Base-by-base conservation (phyloP, 441 rosid species). In the Pelargonium cotyledonis region DNA sequence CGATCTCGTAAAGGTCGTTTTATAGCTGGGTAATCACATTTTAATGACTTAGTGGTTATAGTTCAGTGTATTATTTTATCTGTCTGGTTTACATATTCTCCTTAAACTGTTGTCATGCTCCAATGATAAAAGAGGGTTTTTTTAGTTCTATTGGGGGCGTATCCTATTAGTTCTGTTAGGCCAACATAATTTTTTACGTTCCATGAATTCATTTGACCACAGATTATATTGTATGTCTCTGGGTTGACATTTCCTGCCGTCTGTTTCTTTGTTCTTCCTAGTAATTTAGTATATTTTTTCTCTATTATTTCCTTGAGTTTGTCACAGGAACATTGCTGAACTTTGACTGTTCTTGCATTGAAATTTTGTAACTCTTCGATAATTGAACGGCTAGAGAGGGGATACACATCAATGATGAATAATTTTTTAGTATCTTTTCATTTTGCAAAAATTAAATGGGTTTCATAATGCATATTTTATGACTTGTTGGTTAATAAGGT, bases 1-100 rank as follows among this genome's bases (percentile, higher is more conserved):
- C 96, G 97, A 71, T 84, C 96, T 44, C 96, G 99, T 67, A 92
- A 95, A 86, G 81, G 87, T 68, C 95, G 98, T 75, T 95, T 95
- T 80, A 92, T 95, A 81, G 88, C 99, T 29, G 98, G 99, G 99
- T 92, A 90, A 80, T 77, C 61, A 61, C 69, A 73, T 40, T 15
- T 61, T 71, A 43, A 65, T 53, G 55, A 43, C 43, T 63, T 8
- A 10, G 26, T n/a, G 35, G 70, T 63, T 67, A 12, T 43, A 38
- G 15, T 73, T 77, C 6, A 35, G 57, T 62, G 68, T 68, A 16
- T 69, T 58, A 68, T 41, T 3, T 65, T 8, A 10, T 57, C 38
- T 3, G 38, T 29, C 62, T 19, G 4, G 62, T 16, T 57, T 57
- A 18, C 18, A 26, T 57, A 18, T 19, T 57, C 62, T 57, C 62